A percentile compares a stretch with the other conserved stretches of the same genome.
These are phyloP conservation scores for Chlorella ohadii DNA, from an alignment of 139 green algal species.

Conservation along the genomic window DNA sequence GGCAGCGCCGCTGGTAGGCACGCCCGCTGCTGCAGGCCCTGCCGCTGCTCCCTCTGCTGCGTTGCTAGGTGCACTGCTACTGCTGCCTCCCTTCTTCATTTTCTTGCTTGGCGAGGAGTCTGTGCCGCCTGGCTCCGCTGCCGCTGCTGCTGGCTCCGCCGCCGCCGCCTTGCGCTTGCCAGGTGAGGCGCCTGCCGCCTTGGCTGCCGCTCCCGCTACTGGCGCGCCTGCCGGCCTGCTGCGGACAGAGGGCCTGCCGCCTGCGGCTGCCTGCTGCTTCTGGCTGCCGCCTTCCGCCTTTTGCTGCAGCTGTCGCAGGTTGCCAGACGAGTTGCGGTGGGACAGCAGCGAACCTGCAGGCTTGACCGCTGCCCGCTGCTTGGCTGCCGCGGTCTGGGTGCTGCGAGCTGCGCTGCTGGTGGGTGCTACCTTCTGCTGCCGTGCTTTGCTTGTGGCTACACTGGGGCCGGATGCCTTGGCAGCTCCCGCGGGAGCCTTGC, in stretches of 20 bases:
- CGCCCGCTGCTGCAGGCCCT: not conserved
- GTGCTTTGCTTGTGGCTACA: not conserved
- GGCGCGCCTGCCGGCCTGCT: not conserved
- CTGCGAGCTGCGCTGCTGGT: not conserved
- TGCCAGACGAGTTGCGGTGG: not conserved
- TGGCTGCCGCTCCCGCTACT: not conserved
- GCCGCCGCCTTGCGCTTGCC: constrained; percentile 3
- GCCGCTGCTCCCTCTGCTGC: not conserved
- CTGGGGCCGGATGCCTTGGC: not conserved
- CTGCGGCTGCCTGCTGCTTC: not conserved
- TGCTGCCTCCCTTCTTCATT: not conserved
- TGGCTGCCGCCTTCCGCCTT: no score
- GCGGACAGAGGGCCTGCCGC: not conserved
- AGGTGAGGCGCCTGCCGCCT: not conserved
- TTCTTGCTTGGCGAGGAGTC: not conserved
- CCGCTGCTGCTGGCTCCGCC: not conserved
- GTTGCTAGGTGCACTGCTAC: not conserved
- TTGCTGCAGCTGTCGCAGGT: not conserved
- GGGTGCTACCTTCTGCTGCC: not conserved
- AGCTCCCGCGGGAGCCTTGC: not conserved
- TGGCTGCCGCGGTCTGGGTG: not conserved
- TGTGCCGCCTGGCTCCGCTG: not conserved
- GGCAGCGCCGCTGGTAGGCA: not conserved
- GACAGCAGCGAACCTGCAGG: not conserved
- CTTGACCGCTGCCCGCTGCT: not conserved